phyloP scores from a whole-genome alignment of 352 stramenopile genomes.

The Globisporangium cystogenes region DNA sequence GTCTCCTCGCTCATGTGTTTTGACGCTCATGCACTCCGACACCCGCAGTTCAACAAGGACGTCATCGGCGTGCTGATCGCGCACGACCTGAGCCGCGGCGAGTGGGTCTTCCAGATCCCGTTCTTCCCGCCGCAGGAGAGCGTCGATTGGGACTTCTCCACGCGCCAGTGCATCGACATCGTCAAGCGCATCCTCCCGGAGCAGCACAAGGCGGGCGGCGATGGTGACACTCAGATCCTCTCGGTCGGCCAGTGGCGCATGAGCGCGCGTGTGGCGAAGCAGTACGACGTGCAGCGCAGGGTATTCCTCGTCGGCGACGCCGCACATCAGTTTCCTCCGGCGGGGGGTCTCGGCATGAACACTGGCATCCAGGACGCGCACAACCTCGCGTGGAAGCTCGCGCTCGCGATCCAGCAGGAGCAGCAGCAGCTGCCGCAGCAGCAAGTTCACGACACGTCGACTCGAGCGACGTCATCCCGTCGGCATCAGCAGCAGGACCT shows the following conservation, averaged over 20 bases:
- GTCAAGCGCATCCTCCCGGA: constrained; percentile 42
- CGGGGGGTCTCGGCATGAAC: constrained; percentile 92
- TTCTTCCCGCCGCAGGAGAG: constrained; percentile 88
- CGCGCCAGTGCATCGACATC: constrained; percentile 46
- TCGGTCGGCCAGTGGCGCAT: constrained; percentile 92
- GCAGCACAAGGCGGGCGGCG: background rate
- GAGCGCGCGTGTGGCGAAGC: constrained; percentile 87
- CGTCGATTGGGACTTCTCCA: constrained; percentile 55
- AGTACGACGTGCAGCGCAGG: constrained; percentile 60
- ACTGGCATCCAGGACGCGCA: constrained; percentile 90
- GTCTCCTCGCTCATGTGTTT: too few species aligned
- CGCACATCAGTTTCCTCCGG: constrained; percentile 90
- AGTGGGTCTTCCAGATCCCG: constrained; percentile 92
- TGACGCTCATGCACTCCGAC: background rate
- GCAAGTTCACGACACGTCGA: background rate
- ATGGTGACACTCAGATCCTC: constrained; percentile 69
- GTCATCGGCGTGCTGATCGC: constrained; percentile 91
- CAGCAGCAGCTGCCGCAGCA: background rate
- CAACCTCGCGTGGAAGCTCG: constrained; percentile 92
- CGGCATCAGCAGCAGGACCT: constrained; percentile 5
- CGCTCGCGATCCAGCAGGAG: constrained; percentile 45
- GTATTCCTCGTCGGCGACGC: constrained; percentile 91
- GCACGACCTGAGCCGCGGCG: constrained; percentile 84
- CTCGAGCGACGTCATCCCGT: too few species aligned
- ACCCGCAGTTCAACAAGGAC: constrained; percentile 62